These are phyloP conservation scores for Mortierella hygrophila DNA, from an alignment of 192 early-diverging fungal genomes.

Conservation along the genomic window DNA sequence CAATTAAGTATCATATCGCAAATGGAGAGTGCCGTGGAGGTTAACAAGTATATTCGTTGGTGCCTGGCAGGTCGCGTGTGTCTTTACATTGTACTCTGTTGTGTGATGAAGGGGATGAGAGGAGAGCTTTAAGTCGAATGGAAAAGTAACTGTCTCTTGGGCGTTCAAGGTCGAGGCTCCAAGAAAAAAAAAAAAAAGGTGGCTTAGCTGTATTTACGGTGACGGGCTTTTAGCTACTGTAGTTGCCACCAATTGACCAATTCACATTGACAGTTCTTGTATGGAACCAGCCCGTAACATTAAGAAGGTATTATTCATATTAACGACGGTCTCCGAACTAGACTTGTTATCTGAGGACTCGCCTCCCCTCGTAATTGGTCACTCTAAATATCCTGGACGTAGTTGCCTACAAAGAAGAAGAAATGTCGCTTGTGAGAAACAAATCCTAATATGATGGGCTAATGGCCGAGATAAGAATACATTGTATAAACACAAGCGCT, in stretches of 20 bases:
- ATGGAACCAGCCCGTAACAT: too few relatives aligned
- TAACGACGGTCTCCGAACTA: background rate
- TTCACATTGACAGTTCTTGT: too few relatives aligned
- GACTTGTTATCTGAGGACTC: background rate
- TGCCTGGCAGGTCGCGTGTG: background rate
- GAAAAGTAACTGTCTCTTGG: background rate
- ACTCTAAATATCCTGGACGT: conserved; percentile 34
- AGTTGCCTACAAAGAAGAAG: conserved; percentile 20
- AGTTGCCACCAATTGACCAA: background rate
- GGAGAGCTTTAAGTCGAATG: background rate
- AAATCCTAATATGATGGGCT: background rate
- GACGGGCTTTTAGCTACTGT: background rate
- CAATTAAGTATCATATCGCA: background rate
- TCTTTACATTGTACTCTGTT: background rate
- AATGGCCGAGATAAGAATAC: background rate
- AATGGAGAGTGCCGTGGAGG: background rate
- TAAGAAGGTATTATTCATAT: background rate
- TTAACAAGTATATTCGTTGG: background rate
- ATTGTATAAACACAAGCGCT: background rate
- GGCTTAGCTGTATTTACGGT: background rate
- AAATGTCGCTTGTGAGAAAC: background rate
- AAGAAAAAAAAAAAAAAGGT: conserved; percentile 5
- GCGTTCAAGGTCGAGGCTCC: background rate
- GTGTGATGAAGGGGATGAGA: background rate
- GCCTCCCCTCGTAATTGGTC: background rate